Base-by-base conservation (phyloP, 2,329 filamentous ascomycete species). In the Diplodia corticola region DNA sequence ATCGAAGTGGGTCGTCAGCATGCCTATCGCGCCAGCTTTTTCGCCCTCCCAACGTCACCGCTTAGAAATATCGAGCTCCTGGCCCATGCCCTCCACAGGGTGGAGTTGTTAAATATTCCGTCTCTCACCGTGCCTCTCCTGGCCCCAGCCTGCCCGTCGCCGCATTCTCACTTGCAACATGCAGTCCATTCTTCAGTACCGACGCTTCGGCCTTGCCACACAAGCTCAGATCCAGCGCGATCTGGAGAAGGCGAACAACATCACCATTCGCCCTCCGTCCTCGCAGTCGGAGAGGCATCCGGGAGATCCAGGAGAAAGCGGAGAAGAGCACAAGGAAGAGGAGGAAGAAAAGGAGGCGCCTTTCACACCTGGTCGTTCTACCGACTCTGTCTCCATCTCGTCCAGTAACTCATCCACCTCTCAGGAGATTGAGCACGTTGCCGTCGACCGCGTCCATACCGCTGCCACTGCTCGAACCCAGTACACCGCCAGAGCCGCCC, bases 401-500 rank as follows among this genome's bases (percentile, higher is more conserved):
- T 64, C 64, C 54, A 63, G 44, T 33, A 59, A 44, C 49, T 68
- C 48, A 44, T 66, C 63, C 49, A 49, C 55, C 7, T 53, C 40
- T 15, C 54, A 63, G 33, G 71, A 72, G 22, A 63, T 54, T 48
- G 55, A 66, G 37, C 48, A 37, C 24, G 71, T 71, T 33, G 72
- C 71, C 20, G 69, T 65, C 28, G 64, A 64, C 22, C 64, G 65
- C 67, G 59, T 20, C 69, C 63, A 46, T 60, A 71, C 65, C 66
- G 57, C 9, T 69, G 69, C n/a, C 60, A 76, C 17, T 75, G 69
- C 69, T 1, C 69, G 71, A 5, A 78, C 75, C 0, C 73, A 73
- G 28, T 70, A 73, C 22, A 75, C 74, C 9, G 66, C 69, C 15
- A 73, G 75, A 7, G 73, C 73, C 1, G 73, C 73, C n/a, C 71